These are phyloP conservation scores for Boletus rex-veris DNA, from an alignment of 768 basidiomycete genomes.

Conservation along the genomic window DNA sequence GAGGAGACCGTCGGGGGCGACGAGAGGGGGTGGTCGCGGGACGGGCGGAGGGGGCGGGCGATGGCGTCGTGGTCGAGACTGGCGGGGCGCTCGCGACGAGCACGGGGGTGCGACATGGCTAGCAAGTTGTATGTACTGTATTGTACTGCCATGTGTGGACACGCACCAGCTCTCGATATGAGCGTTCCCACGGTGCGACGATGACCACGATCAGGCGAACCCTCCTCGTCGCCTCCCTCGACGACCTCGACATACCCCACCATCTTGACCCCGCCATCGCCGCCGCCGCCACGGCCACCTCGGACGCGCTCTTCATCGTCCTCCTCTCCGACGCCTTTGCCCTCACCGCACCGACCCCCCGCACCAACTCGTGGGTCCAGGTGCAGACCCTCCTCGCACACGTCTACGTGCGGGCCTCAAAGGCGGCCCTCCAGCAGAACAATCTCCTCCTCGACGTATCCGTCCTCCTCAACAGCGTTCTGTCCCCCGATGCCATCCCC, in stretches of 20 bases:
- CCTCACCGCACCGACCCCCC: conserved; percentile 29
- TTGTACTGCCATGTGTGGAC: too few relatives aligned
- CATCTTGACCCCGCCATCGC: conserved; percentile 55
- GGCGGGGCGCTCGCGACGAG: conserved; percentile 1
- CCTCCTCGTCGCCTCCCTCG: conserved; percentile 55
- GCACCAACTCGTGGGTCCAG: conserved; percentile 54
- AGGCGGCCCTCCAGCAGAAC: conserved; percentile 61
- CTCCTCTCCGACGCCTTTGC: conserved; percentile 64
- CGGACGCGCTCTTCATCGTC: conserved; percentile 54
- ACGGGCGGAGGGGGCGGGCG: background rate
- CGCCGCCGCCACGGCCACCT: conserved; percentile 42
- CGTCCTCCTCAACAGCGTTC: conserved; percentile 64
- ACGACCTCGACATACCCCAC: conserved; percentile 47
- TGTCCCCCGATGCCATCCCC: conserved; percentile 40
- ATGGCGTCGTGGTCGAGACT: conserved; percentile 18
- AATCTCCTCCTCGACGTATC: conserved; percentile 75
- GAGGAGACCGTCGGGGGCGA: conserved; percentile 28
- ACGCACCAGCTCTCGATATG: too few relatives aligned
- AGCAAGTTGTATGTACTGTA: too few relatives aligned
- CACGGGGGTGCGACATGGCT: background rate
- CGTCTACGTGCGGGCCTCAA: conserved; percentile 84
- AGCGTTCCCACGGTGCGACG: conserved; percentile 13
- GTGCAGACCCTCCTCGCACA: conserved; percentile 77
- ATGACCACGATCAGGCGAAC: conserved; percentile 11
- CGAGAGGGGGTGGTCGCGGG: conserved; percentile 22